These are phyloP conservation scores for Hanseniaspora taiwanica DNA, from an alignment of 805 yeast species.

Conservation along the genomic window DNA sequence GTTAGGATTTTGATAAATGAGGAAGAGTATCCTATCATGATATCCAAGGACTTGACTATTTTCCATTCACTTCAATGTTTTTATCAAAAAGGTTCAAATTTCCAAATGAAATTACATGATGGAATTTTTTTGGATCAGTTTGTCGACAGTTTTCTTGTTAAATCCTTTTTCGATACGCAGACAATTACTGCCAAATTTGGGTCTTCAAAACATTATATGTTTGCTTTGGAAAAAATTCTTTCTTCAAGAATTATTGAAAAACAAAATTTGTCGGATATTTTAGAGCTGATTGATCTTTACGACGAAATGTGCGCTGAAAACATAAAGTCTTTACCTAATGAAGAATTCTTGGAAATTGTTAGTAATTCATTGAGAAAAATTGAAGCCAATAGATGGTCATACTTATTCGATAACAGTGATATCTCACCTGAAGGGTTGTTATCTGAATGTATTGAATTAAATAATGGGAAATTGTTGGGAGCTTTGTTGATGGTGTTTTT, in stretches of 20 bases:
- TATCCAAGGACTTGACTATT: not conserved
- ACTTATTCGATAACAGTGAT: conserved; percentile 13
- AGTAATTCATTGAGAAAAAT: conserved; percentile 24
- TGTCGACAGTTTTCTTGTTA: conserved; percentile 10
- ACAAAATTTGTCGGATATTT: conserved; percentile 9
- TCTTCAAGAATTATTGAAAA: conserved; percentile 15
- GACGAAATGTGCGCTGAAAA: conserved; percentile 1
- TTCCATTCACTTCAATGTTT: not conserved
- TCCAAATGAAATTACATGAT: conserved; percentile 1
- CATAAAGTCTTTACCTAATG: conserved; percentile 2
- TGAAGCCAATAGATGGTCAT: conserved; percentile 17
- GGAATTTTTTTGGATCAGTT: conserved; percentile 15
- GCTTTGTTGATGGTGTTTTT: conserved; percentile 20
- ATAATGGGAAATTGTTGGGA: conserved; percentile 21
- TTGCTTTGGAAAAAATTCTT: conserved; percentile 22
- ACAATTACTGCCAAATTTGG: conserved; percentile 14
- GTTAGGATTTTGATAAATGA: conserved; percentile 16
- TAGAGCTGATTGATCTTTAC: conserved; percentile 15
- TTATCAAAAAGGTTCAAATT: not conserved
- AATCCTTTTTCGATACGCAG: conserved; percentile 6
- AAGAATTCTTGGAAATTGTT: conserved; percentile 15
- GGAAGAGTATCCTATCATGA: conserved; percentile 2
- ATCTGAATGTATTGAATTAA: conserved; percentile 18
- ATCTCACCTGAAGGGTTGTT: conserved; percentile 22
- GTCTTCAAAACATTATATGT: conserved; percentile 18